Evolutionary conservation across 805 yeast species (phyloP).

Genomic region (Yueomyces sp.): DNA sequence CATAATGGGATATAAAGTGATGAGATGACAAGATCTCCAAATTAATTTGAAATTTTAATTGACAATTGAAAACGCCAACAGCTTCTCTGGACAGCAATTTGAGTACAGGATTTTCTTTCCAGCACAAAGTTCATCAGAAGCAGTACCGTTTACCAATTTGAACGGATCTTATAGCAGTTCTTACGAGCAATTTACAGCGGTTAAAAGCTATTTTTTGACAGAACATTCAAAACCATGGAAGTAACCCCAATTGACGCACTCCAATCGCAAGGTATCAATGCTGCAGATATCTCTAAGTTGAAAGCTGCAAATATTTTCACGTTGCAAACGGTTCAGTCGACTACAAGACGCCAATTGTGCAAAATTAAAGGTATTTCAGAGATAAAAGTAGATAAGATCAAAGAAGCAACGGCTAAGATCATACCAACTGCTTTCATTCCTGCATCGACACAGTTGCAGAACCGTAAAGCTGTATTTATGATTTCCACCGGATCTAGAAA

Average conservation of each 20-base stretch:
- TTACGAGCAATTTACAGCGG: too few species aligned
- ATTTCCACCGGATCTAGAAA: constrained; percentile 63
- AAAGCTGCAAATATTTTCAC: constrained; percentile 57
- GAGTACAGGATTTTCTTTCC: too few species aligned
- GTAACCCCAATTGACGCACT: constrained; percentile 30
- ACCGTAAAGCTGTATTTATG: constrained; percentile 48
- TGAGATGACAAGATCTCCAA: too few species aligned
- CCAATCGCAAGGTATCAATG: constrained; percentile 57
- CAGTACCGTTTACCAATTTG: too few species aligned
- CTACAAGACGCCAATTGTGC: constrained; percentile 50
- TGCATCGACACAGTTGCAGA: constrained; percentile 53
- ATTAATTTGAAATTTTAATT: too few species aligned
- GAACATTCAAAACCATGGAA: too few species aligned
- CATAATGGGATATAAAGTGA: too few species aligned
- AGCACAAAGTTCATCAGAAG: too few species aligned
- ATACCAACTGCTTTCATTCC: constrained; percentile 59
- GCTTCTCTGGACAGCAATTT: too few species aligned
- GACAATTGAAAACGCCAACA: too few species aligned
- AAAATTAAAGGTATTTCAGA: constrained; percentile 63
- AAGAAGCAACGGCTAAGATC: constrained; percentile 57
- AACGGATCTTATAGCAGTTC: too few species aligned
- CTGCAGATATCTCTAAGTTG: constrained; percentile 57
- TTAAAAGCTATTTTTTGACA: too few species aligned
- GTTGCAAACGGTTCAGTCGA: constrained; percentile 41
- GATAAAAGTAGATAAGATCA: constrained; percentile 64